Evolutionary conservation across 371 early-diverging fungal genomes (phyloP).

Genomic region (Syncephalis plumigaleata): DNA sequence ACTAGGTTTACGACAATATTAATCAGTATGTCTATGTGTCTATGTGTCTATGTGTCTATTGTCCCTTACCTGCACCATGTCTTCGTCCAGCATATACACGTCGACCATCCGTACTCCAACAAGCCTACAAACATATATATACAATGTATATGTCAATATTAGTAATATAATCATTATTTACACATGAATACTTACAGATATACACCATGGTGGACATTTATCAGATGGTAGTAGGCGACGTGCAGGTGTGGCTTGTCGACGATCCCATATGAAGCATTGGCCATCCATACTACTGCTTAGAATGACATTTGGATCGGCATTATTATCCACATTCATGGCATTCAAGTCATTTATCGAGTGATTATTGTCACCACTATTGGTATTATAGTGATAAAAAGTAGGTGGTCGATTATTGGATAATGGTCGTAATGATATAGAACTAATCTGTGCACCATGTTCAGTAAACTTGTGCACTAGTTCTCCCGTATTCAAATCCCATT

Average conservation of each 20-base stretch:
- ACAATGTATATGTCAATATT: not conserved
- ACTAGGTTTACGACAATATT: constrained; percentile 19
- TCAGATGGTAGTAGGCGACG: constrained; percentile 40
- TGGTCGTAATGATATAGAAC: constrained; percentile 56
- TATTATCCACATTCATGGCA: constrained; percentile 14
- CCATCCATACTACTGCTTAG: constrained; percentile 83
- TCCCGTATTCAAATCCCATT: constrained; percentile 87
- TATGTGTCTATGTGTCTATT: too few relatives aligned
- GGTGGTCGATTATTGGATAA: constrained; percentile 8
- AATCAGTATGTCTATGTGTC: too few relatives aligned
- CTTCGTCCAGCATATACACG: constrained; percentile 59
- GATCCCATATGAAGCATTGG: constrained; percentile 60
- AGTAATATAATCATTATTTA: not conserved
- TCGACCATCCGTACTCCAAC: constrained; percentile 70
- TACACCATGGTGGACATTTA: constrained; percentile 76
- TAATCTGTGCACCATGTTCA: constrained; percentile 66
- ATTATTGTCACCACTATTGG: constrained; percentile 6
- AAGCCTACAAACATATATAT: constrained; percentile 22
- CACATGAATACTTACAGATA: constrained; percentile 38
- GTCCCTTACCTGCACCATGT: constrained; percentile 42
- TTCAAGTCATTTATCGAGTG: constrained; percentile 7
- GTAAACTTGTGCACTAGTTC: constrained; percentile 38
- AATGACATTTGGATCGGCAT: constrained; percentile 19
- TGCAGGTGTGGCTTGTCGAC: constrained; percentile 34
- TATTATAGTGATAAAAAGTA: too few relatives aligned